Conservation (phyloP, 371 early-diverging fungal genomes). For the Smittium culicis region DNA sequence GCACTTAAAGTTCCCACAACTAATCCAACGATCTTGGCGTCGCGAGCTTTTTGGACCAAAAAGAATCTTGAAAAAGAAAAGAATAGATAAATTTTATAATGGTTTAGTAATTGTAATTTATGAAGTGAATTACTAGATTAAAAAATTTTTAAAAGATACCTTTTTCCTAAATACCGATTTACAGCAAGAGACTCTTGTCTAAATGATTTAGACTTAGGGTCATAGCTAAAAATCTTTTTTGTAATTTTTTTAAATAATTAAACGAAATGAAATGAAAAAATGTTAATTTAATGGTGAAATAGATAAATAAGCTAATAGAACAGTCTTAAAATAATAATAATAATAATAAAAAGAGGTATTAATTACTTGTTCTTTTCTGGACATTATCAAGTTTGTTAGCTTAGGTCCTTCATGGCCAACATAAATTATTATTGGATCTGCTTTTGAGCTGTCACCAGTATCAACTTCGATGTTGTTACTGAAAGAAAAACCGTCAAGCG, state of each 20-base stretch:
- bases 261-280: background rate
- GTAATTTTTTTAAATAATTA: background rate
- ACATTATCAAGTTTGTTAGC: conserved; percentile 76
- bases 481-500: background rate
- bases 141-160: no score
- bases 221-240: conserved; percentile 42
- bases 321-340: no score
- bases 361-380: conserved; percentile 40
- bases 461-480: no score
- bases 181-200: conserved; percentile 48
- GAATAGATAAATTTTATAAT: background rate
- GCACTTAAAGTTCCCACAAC: conserved; percentile 92
- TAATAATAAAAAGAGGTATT: conserved; percentile 15
- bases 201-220: conserved; percentile 39
- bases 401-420: conserved; percentile 66
- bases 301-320: no score
- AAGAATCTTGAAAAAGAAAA: conserved; percentile 37
- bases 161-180: conserved; percentile 56
- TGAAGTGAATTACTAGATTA: no score
- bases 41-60: conserved; percentile 80
- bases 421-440: conserved; percentile 52
- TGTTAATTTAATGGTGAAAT: no score
- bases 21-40: conserved; percentile 83
- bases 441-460: background rate
- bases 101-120: no score